Conservation (phyloP, 805 yeast genomes). For the Candida alai region DNA sequence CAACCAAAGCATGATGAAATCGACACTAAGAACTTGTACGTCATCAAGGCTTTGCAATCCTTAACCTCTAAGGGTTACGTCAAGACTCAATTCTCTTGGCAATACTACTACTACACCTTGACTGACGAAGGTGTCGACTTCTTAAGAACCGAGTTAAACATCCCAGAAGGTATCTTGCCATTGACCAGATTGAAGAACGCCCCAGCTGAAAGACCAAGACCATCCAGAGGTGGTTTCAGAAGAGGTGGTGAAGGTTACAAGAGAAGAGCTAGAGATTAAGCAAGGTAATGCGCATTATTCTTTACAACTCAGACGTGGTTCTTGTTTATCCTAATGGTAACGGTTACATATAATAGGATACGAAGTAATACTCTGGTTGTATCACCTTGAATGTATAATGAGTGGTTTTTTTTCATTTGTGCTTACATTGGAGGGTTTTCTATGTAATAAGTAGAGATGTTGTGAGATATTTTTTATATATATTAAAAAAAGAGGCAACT, state of each 20-base stretch:
- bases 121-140: slow-evolving; percentile 99
- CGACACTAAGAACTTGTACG: slow-evolving; percentile 96
- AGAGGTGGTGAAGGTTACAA: slow-evolving; percentile 40
- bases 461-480: no score
- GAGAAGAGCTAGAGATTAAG: slow-evolving; percentile 57
- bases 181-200: slow-evolving; percentile 94
- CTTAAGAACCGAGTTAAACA: slow-evolving; percentile 96
- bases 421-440: no score
- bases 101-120: slow-evolving; percentile 99
- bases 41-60: slow-evolving; percentile 98
- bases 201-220: slow-evolving; percentile 74
- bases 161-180: slow-evolving; percentile 98
- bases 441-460: no score
- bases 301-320: not conserved
- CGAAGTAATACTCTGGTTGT: no score
- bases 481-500: no score
- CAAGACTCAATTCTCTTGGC: slow-evolving; percentile 99
- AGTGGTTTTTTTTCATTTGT: no score
- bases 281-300: not conserved
- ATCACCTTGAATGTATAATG: no score
- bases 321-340: no score
- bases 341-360: no score
- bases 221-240: slow-evolving; percentile 36
- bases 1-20: slow-evolving; percentile 97
- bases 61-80: slow-evolving; percentile 98